Conservation (phyloP, 768 basidiomycete genomes). For the Serendipita sp. region DNA sequence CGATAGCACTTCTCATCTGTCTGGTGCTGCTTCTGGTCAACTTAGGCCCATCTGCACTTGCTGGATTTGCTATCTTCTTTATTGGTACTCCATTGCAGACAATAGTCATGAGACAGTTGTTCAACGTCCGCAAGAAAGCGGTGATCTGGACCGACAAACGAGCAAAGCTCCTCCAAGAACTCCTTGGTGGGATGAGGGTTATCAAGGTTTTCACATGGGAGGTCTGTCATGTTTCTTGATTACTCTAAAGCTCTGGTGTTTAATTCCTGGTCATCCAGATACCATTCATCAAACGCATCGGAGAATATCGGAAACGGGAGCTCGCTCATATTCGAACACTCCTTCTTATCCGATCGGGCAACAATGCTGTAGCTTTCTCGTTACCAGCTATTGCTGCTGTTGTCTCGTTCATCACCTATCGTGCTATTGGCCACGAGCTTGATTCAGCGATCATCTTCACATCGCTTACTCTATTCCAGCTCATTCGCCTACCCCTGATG, state of each 20-base stretch:
- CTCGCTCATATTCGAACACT: slow-evolving; percentile 52
- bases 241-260: not conserved
- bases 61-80: slow-evolving; percentile 47
- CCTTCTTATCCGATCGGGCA: slow-evolving; percentile 46
- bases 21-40: slow-evolving; percentile 57
- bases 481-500: slow-evolving; percentile 71
- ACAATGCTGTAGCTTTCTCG: slow-evolving; percentile 52
- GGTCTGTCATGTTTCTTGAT: slow-evolving; percentile 9
- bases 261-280: slow-evolving; percentile 21
- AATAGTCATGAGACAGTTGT: slow-evolving; percentile 53
- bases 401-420: slow-evolving; percentile 39
- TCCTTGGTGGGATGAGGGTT: slow-evolving; percentile 77
- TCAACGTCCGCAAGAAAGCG: slow-evolving; percentile 48
- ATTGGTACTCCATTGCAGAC: slow-evolving; percentile 61
- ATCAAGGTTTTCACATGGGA: slow-evolving; percentile 93
- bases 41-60: slow-evolving; percentile 44
- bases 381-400: slow-evolving; percentile 71
- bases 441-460: slow-evolving; percentile 65
- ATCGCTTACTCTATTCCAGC: slow-evolving; percentile 70
- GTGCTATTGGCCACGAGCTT: slow-evolving; percentile 49
- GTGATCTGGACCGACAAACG: slow-evolving; percentile 88
- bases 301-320: slow-evolving; percentile 54
- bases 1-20: slow-evolving; percentile 65
- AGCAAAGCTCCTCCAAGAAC: slow-evolving; percentile 75
- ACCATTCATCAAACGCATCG: slow-evolving; percentile 62